phyloP scores from a whole-genome alignment of 768 basidiomycete species.

The Clitopilus hobsonii region DNA sequence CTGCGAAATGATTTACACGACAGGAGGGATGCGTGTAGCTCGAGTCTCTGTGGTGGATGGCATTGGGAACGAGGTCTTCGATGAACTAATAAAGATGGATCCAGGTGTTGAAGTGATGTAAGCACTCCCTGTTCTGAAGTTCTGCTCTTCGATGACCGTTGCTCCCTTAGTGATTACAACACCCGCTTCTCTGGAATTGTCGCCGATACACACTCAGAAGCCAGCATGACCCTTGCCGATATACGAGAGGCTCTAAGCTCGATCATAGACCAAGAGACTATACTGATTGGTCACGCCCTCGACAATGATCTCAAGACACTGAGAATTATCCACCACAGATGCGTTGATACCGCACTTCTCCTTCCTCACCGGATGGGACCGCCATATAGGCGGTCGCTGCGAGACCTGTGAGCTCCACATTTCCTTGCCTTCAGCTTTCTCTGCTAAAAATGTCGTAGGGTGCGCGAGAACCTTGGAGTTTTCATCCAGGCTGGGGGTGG shows the following conservation, averaged over 20 bases:
- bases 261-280: conserved; percentile 74
- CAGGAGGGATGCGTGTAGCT: conserved; percentile 87
- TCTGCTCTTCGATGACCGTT: background rate
- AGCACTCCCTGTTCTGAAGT: conserved; percentile 18
- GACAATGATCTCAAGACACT: conserved; percentile 94
- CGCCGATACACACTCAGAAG: conserved; percentile 49
- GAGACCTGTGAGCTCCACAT: conserved; percentile 57
- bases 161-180: conserved; percentile 70
- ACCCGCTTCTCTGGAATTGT: conserved; percentile 88
- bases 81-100: conserved; percentile 79
- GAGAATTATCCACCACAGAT: conserved; percentile 77
- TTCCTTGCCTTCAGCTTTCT: conserved; percentile 10
- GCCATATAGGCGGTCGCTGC: conserved; percentile 78
- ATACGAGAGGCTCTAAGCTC: conserved; percentile 65
- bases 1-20: conserved; percentile 97
- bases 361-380: conserved; percentile 74
- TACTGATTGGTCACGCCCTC: conserved; percentile 85
- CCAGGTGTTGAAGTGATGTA: conserved; percentile 76
- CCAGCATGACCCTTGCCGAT: conserved; percentile 60
- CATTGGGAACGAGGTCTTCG: conserved; percentile 68
- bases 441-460: conserved; percentile 41
- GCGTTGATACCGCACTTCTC: conserved; percentile 84
- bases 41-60: conserved; percentile 88
- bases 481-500: conserved; percentile 80
- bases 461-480: conserved; percentile 74